Conservation (phyloP, 768 basidiomycete genomes). For the Agrocybe pediades region DNA sequence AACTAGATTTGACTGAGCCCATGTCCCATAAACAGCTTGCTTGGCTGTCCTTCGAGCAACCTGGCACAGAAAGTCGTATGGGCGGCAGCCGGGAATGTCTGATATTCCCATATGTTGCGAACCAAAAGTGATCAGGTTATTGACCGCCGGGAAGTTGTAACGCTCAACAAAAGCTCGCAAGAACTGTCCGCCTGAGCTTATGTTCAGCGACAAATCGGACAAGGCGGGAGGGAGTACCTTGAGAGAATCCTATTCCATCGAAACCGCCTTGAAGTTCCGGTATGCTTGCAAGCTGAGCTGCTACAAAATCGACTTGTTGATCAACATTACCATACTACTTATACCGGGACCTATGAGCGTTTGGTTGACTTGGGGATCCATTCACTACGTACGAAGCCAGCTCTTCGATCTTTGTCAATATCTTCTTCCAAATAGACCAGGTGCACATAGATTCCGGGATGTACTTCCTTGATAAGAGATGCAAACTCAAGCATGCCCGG, state of each 20-base stretch:
- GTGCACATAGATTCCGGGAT: constrained; percentile 80
- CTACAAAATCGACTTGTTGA: constrained; percentile 65
- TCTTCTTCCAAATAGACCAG: constrained; percentile 69
- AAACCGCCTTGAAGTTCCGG: constrained; percentile 71
- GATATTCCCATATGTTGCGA: constrained; percentile 87
- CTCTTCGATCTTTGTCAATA: constrained; percentile 60
- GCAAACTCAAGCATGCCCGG: constrained; percentile 73
- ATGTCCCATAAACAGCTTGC: constrained; percentile 67
- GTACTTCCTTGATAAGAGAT: constrained; percentile 54
- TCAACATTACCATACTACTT: constrained; percentile 77
- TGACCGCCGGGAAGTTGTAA: constrained; percentile 70
- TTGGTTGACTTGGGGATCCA: background rate
- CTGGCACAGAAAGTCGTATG: constrained; percentile 71
- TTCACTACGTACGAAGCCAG: constrained; percentile 70
- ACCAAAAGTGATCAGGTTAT: constrained; percentile 87
- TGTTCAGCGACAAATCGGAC: background rate
- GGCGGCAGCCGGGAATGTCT: constrained; percentile 66
- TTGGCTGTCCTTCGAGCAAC: constrained; percentile 62
- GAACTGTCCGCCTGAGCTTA: constrained; percentile 73
- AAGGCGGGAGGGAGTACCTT: constrained; percentile 45
- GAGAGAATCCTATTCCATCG: constrained; percentile 87
- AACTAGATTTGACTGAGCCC: constrained; percentile 77
- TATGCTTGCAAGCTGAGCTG: constrained; percentile 63
- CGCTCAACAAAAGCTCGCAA: constrained; percentile 82
- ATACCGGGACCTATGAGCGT: background rate